phyloP scores from a whole-genome alignment of 371 early-diverging fungal species.

The Mucor piriformis region DNA sequence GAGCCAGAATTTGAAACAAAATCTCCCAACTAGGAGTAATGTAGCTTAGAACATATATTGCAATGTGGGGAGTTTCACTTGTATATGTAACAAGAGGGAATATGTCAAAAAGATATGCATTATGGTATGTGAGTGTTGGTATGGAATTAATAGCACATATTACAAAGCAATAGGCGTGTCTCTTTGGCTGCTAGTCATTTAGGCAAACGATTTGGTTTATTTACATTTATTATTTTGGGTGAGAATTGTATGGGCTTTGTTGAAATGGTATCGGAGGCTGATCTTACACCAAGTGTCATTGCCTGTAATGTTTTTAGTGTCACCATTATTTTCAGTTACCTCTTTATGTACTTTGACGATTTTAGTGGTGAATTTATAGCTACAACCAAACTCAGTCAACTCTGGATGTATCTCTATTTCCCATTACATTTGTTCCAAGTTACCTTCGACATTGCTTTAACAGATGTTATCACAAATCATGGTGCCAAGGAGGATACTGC shows the following conservation, averaged over 20 bases:
- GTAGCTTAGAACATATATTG: no score
- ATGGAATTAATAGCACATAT: slow-evolving; percentile 51
- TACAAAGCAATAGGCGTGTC: slow-evolving; percentile 48
- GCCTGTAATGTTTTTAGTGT: slow-evolving; percentile 51
- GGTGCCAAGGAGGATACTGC: slow-evolving; percentile 12
- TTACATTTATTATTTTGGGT: slow-evolving; percentile 59
- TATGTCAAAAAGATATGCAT: slow-evolving; percentile 35
- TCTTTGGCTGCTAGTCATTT: slow-evolving; percentile 62
- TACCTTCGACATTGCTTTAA: slow-evolving; percentile 58
- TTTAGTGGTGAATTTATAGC: slow-evolving; percentile 42
- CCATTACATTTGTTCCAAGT: slow-evolving; percentile 63
- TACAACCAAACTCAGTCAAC: slow-evolving; percentile 43
- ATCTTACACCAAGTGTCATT: slow-evolving; percentile 33
- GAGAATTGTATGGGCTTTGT: slow-evolving; percentile 58
- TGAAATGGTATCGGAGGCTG: slow-evolving; percentile 41
- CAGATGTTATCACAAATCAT: slow-evolving; percentile 52
- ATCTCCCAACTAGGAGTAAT: no score
- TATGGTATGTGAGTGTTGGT: slow-evolving; percentile 56
- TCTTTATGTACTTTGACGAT: slow-evolving; percentile 60
- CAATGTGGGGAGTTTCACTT: slow-evolving; percentile 56
- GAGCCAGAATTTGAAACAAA: no score
- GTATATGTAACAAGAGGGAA: slow-evolving; percentile 13
- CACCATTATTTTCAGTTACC: slow-evolving; percentile 50
- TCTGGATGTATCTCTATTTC: slow-evolving; percentile 65
- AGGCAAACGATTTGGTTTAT: slow-evolving; percentile 59